phyloP scores from a whole-genome alignment of 2,329 filamentous ascomycete genomes.

The Trichoderma hamatum region DNA sequence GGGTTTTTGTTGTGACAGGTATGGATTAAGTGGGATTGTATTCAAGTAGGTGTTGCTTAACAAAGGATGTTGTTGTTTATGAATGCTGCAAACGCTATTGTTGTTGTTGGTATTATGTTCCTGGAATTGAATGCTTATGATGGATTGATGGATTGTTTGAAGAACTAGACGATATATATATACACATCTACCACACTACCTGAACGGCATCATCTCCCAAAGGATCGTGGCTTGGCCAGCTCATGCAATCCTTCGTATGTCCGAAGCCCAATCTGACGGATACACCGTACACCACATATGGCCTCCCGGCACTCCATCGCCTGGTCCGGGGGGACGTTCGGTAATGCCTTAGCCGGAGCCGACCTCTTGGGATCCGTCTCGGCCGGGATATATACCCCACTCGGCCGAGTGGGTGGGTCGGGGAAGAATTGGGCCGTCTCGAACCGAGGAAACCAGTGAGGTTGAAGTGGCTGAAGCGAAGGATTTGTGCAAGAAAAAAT shows the following conservation, averaged over 20 bases:
- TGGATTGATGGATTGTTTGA: not conserved
- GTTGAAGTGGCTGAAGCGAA: conserved; percentile 2
- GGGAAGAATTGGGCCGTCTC: conserved; percentile 3
- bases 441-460: not conserved
- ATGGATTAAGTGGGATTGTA: not conserved
- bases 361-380: not conserved
- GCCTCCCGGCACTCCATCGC: not conserved
- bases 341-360: not conserved
- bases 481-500: not conserved
- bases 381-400: conserved; percentile 1
- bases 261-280: not conserved
- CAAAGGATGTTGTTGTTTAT: not conserved
- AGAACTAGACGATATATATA: conserved; percentile 8
- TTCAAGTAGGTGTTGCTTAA: not conserved
- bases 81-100: not conserved
- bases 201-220: not conserved
- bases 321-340: not conserved
- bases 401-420: conserved; percentile 22
- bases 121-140: not conserved
- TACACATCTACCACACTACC: not conserved
- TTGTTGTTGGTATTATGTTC: not conserved
- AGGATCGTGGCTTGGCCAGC: not conserved
- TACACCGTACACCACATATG: not conserved
- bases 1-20: not conserved
- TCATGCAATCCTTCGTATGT: not conserved